Percentiles rank a stretch among this genome's conserved stretches.
phyloP scores from a whole-genome alignment of 2,329 filamentous ascomycete species.

The Colletotrichum echinochloae region DNA sequence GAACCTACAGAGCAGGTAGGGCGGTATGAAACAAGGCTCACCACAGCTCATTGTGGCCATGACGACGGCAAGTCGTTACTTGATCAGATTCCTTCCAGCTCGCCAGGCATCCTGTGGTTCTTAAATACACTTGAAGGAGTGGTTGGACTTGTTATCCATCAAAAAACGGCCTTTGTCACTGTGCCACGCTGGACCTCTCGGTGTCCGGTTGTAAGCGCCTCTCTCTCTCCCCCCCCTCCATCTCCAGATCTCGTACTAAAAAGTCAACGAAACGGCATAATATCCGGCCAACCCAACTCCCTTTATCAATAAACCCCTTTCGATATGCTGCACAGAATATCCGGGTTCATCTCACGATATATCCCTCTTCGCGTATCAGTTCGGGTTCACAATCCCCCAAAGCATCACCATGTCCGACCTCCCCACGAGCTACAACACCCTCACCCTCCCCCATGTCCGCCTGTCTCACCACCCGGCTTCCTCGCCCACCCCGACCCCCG shows the following conservation, averaged over 20 bases:
- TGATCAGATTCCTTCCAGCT: neutral
- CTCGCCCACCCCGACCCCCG: slow-evolving; percentile 67
- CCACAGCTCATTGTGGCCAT: neutral
- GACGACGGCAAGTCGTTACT: neutral
- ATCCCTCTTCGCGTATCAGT: neutral
- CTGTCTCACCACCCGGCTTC: slow-evolving; percentile 62
- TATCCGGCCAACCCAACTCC: no score
- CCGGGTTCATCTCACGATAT: neutral
- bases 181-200: slow-evolving; percentile 31
- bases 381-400: neutral
- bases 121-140: neutral
- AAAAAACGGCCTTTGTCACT: neutral
- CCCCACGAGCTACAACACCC: slow-evolving; percentile 55
- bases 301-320: neutral
- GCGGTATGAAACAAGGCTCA: neutral
- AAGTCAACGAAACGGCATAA: neutral
- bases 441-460: slow-evolving; percentile 57
- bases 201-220: slow-evolving; percentile 18
- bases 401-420: slow-evolving; percentile 37
- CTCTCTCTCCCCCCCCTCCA: slow-evolving; percentile 29
- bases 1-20: neutral
- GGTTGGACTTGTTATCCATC: neutral
- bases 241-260: neutral
- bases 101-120: neutral
- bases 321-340: neutral